phyloP scores from a whole-genome alignment of 228 moss, liverwort and hornwort species.

The Sphagnum fallax region DNA sequence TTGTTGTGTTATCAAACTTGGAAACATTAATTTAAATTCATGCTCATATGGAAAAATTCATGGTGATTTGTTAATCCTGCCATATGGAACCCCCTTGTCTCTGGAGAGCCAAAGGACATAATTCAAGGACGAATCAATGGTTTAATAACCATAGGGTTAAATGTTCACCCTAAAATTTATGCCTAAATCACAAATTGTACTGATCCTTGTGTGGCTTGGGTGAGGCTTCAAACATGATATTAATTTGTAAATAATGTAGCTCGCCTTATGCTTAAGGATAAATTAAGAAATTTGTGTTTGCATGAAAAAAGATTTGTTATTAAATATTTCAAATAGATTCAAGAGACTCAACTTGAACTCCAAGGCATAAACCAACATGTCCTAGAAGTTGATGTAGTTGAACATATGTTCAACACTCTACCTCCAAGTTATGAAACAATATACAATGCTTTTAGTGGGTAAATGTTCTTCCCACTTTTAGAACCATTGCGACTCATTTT shows the following conservation, averaged over 20 bases:
- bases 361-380: neutral
- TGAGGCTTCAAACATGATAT: neutral
- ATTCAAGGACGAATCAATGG: too few species aligned
- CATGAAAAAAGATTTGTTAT: neutral
- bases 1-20: too few species aligned
- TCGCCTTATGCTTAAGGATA: neutral
- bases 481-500: neutral
- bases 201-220: too few species aligned
- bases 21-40: too few species aligned
- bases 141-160: too few species aligned
- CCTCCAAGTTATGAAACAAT: neutral
- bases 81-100: too few species aligned
- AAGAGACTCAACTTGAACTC: neutral
- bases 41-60: too few species aligned
- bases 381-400: neutral
- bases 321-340: neutral
- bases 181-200: too few species aligned
- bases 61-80: too few species aligned
- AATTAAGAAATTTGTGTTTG: neutral
- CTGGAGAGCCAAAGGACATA: too few species aligned
- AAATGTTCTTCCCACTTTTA: neutral
- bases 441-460: neutral
- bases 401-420: neutral
- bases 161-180: too few species aligned
- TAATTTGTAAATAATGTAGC: neutral